A percentile compares a stretch with the other conserved stretches of the same genome.
Evolutionary conservation across 768 basidiomycete genomes (phyloP).

Genomic region (Macrolepiota albuminosa): DNA sequence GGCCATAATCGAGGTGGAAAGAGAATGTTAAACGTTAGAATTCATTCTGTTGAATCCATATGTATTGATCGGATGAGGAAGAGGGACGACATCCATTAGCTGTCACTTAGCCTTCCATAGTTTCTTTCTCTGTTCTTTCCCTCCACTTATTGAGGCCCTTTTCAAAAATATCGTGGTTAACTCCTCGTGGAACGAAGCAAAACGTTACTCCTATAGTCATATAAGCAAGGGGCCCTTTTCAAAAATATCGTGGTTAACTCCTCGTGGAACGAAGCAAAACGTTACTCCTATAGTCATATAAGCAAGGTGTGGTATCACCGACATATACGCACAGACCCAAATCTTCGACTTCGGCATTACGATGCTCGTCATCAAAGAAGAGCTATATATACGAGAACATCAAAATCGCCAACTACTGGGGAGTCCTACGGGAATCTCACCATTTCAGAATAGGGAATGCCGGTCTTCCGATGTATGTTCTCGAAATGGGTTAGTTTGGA

Average conservation of each 20-base stretch:
- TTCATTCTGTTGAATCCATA: not conserved
- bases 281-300: conserved; percentile 59
- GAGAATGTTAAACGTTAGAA: not conserved
- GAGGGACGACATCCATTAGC: not conserved
- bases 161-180: conserved; percentile 59
- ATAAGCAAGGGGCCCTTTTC: conserved; percentile 44
- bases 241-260: conserved; percentile 57
- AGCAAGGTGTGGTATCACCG: not conserved
- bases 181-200: conserved; percentile 58
- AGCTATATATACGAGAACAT: conserved; percentile 33
- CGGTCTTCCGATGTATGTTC: conserved; percentile 64
- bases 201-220: conserved; percentile 71
- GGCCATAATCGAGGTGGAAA: not conserved
- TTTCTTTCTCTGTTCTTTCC: conserved; percentile 24
- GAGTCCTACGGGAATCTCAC: conserved; percentile 25
- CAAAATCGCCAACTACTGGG: not conserved
- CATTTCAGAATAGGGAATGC: conserved; percentile 79
- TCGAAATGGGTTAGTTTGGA: conserved; percentile 84
- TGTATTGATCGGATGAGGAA: not conserved
- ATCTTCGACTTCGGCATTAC: conserved; percentile 59
- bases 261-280: conserved; percentile 65
- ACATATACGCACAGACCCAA: conserved; percentile 35
- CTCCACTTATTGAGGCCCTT: conserved; percentile 73
- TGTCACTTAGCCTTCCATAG: conserved; percentile 19
- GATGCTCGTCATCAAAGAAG: conserved; percentile 69